Evolutionary conservation across 2,329 filamentous ascomycete genomes (phyloP), one percentile per base, ranked within the genome.

Genomic region (Dendrostoma leiphaemia): DNA sequence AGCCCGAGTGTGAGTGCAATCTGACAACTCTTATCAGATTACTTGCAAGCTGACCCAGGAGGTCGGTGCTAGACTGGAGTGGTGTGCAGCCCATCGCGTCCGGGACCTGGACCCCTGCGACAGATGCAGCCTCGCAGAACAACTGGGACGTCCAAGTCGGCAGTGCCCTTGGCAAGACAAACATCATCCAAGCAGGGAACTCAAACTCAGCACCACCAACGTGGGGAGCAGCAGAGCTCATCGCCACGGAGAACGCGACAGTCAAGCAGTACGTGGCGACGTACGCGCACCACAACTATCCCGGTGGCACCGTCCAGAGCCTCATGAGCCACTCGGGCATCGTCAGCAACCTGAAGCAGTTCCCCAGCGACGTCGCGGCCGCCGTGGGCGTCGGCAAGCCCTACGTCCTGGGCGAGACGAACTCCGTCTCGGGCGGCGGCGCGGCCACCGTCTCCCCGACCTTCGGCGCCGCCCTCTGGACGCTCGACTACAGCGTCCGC

Each of bases 401-500:
- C 3, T 75, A 78, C 56, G 63, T 79, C 9, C 71, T 80, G 51
- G 76, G 76, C 2, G 77, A 80, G 65, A 79, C 75, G 0, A 79
- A 79, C 58, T 78, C 75, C 1, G 70, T 71, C 38, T 70, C 71
- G 2, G 70, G 69, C 6, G 71, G 71, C 15, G 72, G 71, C 40
- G 70, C 68, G 0, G 66, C 69, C 1, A 65, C 67, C 3, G 67
- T 78, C 1, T 69, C 67, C 0, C 74, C 75, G 0, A 77, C 74
- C 0, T 79, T 76, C 53, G 77, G 77, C 10, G 75, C 75, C 3
- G 76, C 69, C 1, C 68, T 80, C 4, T 80, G 77, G 77, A 76
- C 76, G n/a, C 67, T 79, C 59, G 76, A 80, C 65, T 78, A 76
- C 63, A 61, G 66, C 60, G 59, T 73, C 3, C 67, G 68, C 5